These are phyloP conservation scores for Xanthoconium purpureum DNA, from an alignment of 768 basidiomycete genomes.

Conservation along the genomic window DNA sequence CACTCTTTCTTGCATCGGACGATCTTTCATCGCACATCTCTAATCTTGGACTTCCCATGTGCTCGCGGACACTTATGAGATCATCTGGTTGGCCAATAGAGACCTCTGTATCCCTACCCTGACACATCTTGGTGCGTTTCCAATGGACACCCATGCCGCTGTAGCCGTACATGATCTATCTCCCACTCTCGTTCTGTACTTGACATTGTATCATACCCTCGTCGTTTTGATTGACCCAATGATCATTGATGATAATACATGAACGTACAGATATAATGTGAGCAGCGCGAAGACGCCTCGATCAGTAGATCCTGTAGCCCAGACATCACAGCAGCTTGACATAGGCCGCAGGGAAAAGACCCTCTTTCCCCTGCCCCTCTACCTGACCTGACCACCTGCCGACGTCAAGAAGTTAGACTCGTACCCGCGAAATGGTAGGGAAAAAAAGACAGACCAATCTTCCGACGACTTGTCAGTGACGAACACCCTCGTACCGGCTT, in stretches of 20 bases:
- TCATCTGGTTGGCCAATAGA: not conserved
- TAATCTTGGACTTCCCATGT: constrained; percentile 19
- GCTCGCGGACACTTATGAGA: constrained; percentile 22
- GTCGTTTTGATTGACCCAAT: constrained; percentile 24
- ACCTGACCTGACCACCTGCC: constrained; percentile 67
- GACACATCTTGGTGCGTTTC: constrained; percentile 18
- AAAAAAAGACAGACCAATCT: constrained; percentile 57
- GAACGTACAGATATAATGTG: constrained; percentile 2
- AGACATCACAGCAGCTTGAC: constrained; percentile 50
- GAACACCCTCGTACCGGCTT: constrained; percentile 55
- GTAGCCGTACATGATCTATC: constrained; percentile 28
- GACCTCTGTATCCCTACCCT: constrained; percentile 5
- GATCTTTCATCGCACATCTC: constrained; percentile 27
- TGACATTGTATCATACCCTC: constrained; percentile 25
- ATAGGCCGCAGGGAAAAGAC: constrained; percentile 68
- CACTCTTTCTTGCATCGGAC: constrained; percentile 20
- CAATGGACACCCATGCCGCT: constrained; percentile 24
- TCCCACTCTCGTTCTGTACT: constrained; percentile 34
- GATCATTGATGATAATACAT: constrained; percentile 10
- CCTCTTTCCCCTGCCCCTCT: constrained; percentile 54
- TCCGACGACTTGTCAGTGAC: constrained; percentile 66
- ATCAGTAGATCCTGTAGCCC: too few relatives aligned
- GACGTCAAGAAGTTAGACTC: constrained; percentile 4
- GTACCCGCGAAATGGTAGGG: not conserved
- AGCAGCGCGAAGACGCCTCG: too few relatives aligned